Percentiles rank a stretch among this genome's conserved stretches.
Evolutionary conservation across 305 asterid species (phyloP).

Genomic region (Andrographis paniculata): DNA sequence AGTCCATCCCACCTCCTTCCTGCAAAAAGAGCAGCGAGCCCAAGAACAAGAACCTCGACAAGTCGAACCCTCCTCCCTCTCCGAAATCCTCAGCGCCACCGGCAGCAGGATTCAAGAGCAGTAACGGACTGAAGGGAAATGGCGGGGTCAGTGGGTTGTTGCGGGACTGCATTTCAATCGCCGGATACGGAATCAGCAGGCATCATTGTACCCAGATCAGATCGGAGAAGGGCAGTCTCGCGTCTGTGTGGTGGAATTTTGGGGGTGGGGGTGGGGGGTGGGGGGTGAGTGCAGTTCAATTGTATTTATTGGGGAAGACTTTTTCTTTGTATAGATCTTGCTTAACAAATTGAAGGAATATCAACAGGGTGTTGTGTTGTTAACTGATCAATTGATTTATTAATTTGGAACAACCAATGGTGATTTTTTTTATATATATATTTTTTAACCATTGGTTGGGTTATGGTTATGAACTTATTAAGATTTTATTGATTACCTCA

Average conservation of each 20-base stretch:
- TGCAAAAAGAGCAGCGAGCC: slow-evolving; percentile 90
- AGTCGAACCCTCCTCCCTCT: slow-evolving; percentile 86
- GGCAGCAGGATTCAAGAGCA: slow-evolving; percentile 59
- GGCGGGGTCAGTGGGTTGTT: slow-evolving; percentile 54
- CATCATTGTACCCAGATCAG: slow-evolving; percentile 42
- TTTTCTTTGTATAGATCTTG: too few relatives aligned
- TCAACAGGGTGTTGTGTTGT: too few relatives aligned
- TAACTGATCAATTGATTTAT: too few relatives aligned
- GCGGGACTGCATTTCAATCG: slow-evolving; percentile 86
- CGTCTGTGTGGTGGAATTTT: slow-evolving; percentile 18
- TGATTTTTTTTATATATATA: too few relatives aligned
- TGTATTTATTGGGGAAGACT: too few relatives aligned
- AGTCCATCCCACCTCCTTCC: slow-evolving; percentile 85
- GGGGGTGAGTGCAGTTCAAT: too few relatives aligned
- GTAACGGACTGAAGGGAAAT: slow-evolving; percentile 70
- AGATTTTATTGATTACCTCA: too few relatives aligned
- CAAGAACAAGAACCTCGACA: slow-evolving; percentile 78
- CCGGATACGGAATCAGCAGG: slow-evolving; percentile 26
- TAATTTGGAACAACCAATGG: too few relatives aligned
- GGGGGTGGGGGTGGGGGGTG: too few relatives aligned
- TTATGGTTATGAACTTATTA: too few relatives aligned
- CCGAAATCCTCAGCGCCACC: slow-evolving; percentile 45
- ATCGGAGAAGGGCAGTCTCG: slow-evolving; percentile 25
- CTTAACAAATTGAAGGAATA: too few relatives aligned
- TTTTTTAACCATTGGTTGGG: too few relatives aligned